Conservation (phyloP, 352 stramenopile genomes). For the Globisporangium canariense region DNA sequence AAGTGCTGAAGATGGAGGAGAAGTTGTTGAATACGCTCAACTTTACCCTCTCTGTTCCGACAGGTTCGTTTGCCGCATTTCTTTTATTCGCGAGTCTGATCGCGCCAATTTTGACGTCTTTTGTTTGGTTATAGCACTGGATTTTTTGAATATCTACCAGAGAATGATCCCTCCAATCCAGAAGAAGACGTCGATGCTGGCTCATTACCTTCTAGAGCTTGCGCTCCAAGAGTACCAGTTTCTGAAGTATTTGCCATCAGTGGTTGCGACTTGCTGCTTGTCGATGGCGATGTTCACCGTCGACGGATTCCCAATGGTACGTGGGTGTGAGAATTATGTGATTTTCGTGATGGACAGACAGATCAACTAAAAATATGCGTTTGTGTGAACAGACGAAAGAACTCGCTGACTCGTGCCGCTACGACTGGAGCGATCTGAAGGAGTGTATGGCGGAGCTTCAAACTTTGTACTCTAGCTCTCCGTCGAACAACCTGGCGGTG, state of each 20-base stretch:
- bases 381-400: conserved; percentile 58
- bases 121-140: conserved; percentile 45
- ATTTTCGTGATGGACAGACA: background rate
- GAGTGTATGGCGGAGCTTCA: conserved; percentile 82
- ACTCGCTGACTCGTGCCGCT: conserved; percentile 74
- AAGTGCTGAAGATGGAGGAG: conserved; percentile 91
- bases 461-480: conserved; percentile 76
- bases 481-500: conserved; percentile 79
- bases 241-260: conserved; percentile 77
- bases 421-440: conserved; percentile 73
- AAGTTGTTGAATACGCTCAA: conserved; percentile 90
- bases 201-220: conserved; percentile 87
- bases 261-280: conserved; percentile 81
- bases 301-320: conserved; percentile 75
- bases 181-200: conserved; percentile 84
- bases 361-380: background rate
- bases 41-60: conserved; percentile 88
- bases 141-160: conserved; percentile 90
- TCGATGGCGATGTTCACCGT: conserved; percentile 86
- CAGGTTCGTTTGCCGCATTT: conserved; percentile 37
- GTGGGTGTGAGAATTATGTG: background rate
- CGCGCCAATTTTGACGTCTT: conserved; percentile 6
- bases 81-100: background rate
- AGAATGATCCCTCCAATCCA: conserved; percentile 81
- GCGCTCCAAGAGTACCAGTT: conserved; percentile 89